Evolutionary conservation across 2,329 filamentous ascomycete genomes (phyloP).

Genomic region (Thelonectria discophora): DNA sequence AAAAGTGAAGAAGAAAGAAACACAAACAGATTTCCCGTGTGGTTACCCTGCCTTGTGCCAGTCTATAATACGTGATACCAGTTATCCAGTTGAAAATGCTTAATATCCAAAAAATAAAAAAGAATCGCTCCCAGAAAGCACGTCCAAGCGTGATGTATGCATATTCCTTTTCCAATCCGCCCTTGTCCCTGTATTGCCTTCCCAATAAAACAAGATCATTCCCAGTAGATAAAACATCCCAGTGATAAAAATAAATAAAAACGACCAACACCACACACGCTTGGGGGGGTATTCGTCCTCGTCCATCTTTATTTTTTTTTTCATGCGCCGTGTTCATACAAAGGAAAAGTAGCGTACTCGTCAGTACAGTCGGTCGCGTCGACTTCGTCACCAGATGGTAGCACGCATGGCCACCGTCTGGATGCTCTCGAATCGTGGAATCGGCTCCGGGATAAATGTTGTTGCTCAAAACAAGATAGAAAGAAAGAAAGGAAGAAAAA

Average conservation of each 20-base stretch:
- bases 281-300: slow-evolving; percentile 44
- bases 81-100: too few relatives aligned
- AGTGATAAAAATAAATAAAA: slow-evolving; percentile 29
- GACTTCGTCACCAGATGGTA: slow-evolving; percentile 27
- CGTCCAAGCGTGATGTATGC: slow-evolving; percentile 41
- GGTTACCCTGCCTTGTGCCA: slow-evolving; percentile 40
- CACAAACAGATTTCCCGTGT: slow-evolving; percentile 36
- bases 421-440: slow-evolving; percentile 23
- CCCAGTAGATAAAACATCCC: slow-evolving; percentile 30
- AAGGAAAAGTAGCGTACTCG: slow-evolving; percentile 37
- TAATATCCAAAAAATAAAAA: too few relatives aligned
- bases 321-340: slow-evolving; percentile 43
- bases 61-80: slow-evolving; percentile 42
- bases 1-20: slow-evolving; percentile 32
- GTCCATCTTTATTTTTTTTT: slow-evolving; percentile 45
- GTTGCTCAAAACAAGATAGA: slow-evolving; percentile 2
- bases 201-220: slow-evolving; percentile 32
- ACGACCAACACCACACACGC: slow-evolving; percentile 41
- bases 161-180: slow-evolving; percentile 40
- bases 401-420: slow-evolving; percentile 31
- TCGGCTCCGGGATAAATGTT: slow-evolving; percentile 2
- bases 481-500: not conserved
- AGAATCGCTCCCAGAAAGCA: too few relatives aligned
- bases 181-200: slow-evolving; percentile 26
- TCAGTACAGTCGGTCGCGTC: slow-evolving; percentile 34